phyloP scores from a whole-genome alignment of 805 yeast species.

The Yamadazyma scolyti region DNA sequence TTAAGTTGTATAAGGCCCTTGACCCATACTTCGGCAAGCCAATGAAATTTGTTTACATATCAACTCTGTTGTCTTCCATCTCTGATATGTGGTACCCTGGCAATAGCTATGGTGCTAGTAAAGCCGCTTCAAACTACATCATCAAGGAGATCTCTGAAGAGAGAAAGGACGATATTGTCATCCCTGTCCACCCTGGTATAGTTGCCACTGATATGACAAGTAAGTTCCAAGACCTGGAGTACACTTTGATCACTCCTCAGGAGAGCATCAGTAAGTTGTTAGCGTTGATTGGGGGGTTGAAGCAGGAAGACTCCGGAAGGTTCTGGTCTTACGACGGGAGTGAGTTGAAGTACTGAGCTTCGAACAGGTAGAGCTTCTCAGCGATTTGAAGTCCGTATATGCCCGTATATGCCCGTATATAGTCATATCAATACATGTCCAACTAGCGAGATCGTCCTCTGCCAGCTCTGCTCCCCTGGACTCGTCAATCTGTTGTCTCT shows the following conservation, averaged over 20 bases:
- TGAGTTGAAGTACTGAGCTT: too few species aligned
- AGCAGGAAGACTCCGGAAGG: slow-evolving; percentile 1
- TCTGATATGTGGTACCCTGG: background rate
- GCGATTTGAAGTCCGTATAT: too few species aligned
- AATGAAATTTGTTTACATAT: slow-evolving; percentile 1
- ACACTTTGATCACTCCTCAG: background rate
- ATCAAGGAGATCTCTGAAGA: slow-evolving; percentile 19
- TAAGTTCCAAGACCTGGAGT: too few species aligned
- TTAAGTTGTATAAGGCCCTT: slow-evolving; percentile 2
- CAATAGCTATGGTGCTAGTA: slow-evolving; percentile 26
- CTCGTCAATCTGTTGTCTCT: too few species aligned
- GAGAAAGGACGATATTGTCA: slow-evolving; percentile 19
- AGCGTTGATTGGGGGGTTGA: slow-evolving; percentile 1
- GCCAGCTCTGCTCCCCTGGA: too few species aligned
- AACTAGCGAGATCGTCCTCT: too few species aligned
- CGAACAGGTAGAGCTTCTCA: too few species aligned
- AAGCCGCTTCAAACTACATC: slow-evolving; percentile 29
- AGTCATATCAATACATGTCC: too few species aligned
- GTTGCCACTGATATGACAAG: slow-evolving; percentile 30
- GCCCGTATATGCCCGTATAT: too few species aligned
- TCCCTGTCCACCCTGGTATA: slow-evolving; percentile 37
- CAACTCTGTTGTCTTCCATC: slow-evolving; percentile 13
- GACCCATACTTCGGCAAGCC: slow-evolving; percentile 15
- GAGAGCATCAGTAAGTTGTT: background rate
- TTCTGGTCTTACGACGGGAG: slow-evolving; percentile 4